Base-by-base conservation (phyloP, 495 filamentous ascomycete genomes). In the Podospora pseudoanserina region DNA sequence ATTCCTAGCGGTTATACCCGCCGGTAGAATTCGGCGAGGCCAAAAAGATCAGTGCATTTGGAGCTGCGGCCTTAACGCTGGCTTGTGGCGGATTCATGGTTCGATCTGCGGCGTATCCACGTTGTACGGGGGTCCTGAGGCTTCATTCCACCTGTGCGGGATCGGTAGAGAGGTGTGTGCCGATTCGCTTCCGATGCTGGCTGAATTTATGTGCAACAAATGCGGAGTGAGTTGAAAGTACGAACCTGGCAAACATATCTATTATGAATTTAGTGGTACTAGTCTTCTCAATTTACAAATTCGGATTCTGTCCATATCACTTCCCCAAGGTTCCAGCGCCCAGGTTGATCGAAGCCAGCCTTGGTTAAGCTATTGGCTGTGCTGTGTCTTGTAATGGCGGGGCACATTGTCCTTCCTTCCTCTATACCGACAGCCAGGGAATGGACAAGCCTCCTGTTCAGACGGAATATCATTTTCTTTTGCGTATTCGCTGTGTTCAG, bases 381-480 rank as follows among this genome's bases (percentile, higher is more conserved):
- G 59, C 15, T 61, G 19, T 18, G 16, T 61, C 28, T 32, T 18
- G 20, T 27, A 32, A 26, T 61, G 59, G 5, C 59, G 19, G 23
- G 16, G 9, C 23, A 61, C 59, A 32, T 61, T 61, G 15, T 61
- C 59, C 59, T 61, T 61, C 59, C 59, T 27, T 32, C 59, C 59
- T n/a, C 13, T 20, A 61, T 61, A 32, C 4, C 27, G 19, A 26
- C 59, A 61, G 5, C 27, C 59, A 5, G 20, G 23, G 27, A 28
- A 27, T 11, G 23, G 23, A 61, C 59, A 61, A 28, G 59, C 16
- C 27, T 16, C 59, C 5, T 13, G 7, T 18, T 61, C 59, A 32
- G 59, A 61, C 13, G 59, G 59, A 27, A 61, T 32, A 32, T 32
- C 18, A 26, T 61, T 61, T 15, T 32, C 18, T n/a, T 61, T 27